These are phyloP conservation scores for Colletotrichum sp. DNA, from an alignment of 2,329 filamentous ascomycete genomes.

Conservation along the genomic window DNA sequence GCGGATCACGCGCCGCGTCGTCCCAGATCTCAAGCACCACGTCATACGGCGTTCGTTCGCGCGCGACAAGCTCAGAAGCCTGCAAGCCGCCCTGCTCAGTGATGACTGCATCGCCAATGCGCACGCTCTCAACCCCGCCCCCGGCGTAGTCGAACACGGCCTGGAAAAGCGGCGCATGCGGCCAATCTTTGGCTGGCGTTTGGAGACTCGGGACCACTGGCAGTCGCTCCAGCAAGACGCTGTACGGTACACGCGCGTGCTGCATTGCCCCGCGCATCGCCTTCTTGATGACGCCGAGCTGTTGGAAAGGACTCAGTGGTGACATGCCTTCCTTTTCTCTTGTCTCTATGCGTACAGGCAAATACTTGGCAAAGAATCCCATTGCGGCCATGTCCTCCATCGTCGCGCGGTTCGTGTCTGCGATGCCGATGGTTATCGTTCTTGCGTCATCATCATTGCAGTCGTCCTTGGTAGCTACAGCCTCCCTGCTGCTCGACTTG, in stretches of 20 bases:
- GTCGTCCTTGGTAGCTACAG: neutral
- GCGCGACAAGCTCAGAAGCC: neutral
- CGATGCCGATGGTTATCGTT: slow-evolving; percentile 46
- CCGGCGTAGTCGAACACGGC: neutral
- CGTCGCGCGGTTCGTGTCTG: slow-evolving; percentile 46
- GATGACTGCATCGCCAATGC: neutral
- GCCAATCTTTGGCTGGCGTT: neutral
- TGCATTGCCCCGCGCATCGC: neutral
- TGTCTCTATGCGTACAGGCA: slow-evolving; percentile 46
- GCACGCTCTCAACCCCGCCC: neutral
- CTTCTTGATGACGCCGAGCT: neutral
- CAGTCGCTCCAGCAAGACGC: neutral
- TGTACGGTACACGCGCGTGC: neutral
- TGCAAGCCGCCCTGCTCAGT: neutral
- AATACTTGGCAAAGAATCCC: slow-evolving; percentile 53
- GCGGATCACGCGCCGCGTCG: neutral
- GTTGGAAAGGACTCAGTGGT: neutral
- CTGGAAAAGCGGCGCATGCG: neutral
- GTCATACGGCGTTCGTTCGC: slow-evolving; percentile 1
- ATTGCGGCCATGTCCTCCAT: slow-evolving; percentile 35
- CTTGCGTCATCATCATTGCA: neutral
- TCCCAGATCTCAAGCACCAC: slow-evolving; percentile 1
- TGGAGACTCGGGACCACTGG: neutral
- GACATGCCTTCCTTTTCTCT: neutral
- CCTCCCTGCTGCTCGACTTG: neutral